Evolutionary conservation across 345 rosid genomes (phyloP), one percentile per base, ranked within the genome.

Genomic region (Hibiscus mutabilis): DNA sequence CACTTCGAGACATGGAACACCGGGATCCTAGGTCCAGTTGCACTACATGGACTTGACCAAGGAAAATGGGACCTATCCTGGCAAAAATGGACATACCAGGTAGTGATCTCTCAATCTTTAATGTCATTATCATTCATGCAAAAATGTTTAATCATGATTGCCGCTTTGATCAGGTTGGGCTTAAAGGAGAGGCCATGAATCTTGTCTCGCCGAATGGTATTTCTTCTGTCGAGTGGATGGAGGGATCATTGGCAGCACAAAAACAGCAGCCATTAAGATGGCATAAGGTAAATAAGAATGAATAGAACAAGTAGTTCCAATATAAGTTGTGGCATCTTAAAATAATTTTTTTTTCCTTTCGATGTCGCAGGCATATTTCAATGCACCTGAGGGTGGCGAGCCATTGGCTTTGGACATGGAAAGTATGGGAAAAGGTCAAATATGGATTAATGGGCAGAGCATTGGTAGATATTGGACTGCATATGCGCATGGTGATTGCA

Each of bases 11-110:
- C 93, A 56, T 92, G 98, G 98, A 88, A 83, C 73, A 92, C 97
- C 0, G 99, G 98, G 74, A 90, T 95, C 85, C 86, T 88, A 2
- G 98, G 98, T 58, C 96, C 99, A 8, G 99, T 96, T 65, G 99
- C 92, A 75, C 73, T 96, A 62, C 98, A 87, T 57, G 99, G 99
- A 44, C 90, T 91, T 70, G 85, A 85, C 72, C 90, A 87, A 74
- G 99, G 97, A 69, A 92, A 92, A 82, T 75, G 81, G 87, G 98
- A 92, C 79, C 79, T 96, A 69, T 88, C 99, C 69, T 87, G 96
- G 97, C 91, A 91, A 74, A 91, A 89, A 61, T 96, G 99, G 98
- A 96, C 98, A 27, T 96, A 96, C 63, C 52, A 46, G n/a, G 57
- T 52, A 16, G 18, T 49, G 53, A 49, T 49, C 53, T 49, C 53